phyloP scores from a whole-genome alignment of 1,284 basidiomycete genomes.

The Mycena citricolor region DNA sequence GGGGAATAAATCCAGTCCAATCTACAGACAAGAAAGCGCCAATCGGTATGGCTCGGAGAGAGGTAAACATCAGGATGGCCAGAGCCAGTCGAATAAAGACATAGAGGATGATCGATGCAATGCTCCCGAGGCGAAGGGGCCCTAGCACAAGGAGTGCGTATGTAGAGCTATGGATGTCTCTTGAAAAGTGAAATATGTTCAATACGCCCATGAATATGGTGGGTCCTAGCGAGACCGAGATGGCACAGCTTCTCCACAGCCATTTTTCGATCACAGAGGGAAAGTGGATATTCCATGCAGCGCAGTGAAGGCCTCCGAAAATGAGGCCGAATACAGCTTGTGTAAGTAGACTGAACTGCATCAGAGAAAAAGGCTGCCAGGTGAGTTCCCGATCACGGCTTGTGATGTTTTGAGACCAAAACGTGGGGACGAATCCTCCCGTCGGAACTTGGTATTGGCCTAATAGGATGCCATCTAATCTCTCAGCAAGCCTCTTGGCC shows the following conservation, averaged over 20 bases:
- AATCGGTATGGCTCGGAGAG: neutral
- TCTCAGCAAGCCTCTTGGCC: no score
- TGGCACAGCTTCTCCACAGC: conserved; percentile 15
- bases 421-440: neutral
- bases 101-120: neutral
- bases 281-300: conserved; percentile 23
- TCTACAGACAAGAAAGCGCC: neutral
- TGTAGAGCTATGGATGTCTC: no score
- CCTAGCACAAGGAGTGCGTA: no score
- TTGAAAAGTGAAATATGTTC: no score
- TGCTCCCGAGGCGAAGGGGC: neutral
- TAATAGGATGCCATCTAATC: no score
- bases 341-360: no score
- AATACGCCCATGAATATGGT: no score
- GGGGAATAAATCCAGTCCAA: neutral
- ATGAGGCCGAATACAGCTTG: conserved; percentile 8
- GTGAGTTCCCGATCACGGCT: neutral
- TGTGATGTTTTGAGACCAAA: neutral
- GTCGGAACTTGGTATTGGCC: neutral
- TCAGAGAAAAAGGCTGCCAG: no score
- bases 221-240: no score
- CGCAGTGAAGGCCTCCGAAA: conserved; percentile 22
- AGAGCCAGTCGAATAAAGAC: neutral
- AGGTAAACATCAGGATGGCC: neutral
- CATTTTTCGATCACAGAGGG: conserved; percentile 13